A percentile compares a stretch with the other conserved stretches of the same genome.
These are phyloP conservation scores for Platanus orientalis DNA, from an alignment of 164 flowering plant genomes.

Conservation along the genomic window DNA sequence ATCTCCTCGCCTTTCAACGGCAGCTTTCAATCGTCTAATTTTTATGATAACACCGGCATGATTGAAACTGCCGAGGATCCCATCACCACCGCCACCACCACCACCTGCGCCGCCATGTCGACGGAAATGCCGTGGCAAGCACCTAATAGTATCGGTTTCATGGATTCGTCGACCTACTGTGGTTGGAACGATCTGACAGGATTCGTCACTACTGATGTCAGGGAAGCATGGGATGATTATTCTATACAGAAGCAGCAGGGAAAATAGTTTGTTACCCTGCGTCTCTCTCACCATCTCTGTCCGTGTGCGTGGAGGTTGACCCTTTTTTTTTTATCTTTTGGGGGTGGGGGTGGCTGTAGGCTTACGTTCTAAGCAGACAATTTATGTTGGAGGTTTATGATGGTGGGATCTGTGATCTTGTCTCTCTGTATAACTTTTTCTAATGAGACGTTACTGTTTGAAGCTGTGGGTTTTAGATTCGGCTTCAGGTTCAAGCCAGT, in stretches of 20 bases:
- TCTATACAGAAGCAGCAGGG: conserved; percentile 23
- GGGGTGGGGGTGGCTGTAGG: no score
- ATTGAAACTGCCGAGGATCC: conserved; percentile 18
- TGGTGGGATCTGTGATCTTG: no score
- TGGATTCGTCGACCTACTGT: conserved; percentile 42
- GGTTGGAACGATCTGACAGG: conserved; percentile 55
- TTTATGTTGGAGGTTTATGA: no score
- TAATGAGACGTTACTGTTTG: conserved; percentile 8
- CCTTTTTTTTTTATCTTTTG: not conserved
- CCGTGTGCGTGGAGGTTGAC: conserved; percentile 1
- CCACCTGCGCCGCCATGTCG: conserved; percentile 6
- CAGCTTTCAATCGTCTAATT: conserved; percentile 16
- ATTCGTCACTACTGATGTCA: conserved; percentile 36
- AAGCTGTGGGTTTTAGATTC: conserved; percentile 23
- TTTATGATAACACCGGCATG: conserved; percentile 16
- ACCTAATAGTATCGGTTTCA: conserved; percentile 13
- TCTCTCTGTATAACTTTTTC: no score
- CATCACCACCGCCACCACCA: conserved; percentile 15
- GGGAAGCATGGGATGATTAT: conserved; percentile 40
- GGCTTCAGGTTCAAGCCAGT: conserved; percentile 20
- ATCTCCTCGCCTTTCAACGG: conserved; percentile 14
- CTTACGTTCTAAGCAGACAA: no score
- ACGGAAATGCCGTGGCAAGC: conserved; percentile 20
- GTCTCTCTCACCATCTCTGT: not conserved
- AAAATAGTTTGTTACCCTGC: not conserved